These are phyloP conservation scores for Raddia guianensis DNA, from an alignment of 176 grass and related monocot species.

Conservation along the genomic window DNA sequence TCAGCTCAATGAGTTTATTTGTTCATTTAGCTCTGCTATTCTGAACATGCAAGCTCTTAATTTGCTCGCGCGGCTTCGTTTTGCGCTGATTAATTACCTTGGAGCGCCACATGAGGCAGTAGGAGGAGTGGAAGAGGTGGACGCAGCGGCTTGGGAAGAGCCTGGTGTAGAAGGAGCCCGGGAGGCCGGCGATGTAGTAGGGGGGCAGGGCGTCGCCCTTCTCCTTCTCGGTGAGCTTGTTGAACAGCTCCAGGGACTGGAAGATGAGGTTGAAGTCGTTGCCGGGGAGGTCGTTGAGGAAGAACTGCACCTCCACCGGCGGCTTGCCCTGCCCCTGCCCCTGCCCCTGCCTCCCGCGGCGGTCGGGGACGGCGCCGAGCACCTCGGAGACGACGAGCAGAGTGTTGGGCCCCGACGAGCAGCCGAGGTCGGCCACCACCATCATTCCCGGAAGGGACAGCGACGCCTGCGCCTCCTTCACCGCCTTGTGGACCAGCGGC, in stretches of 20 bases:
- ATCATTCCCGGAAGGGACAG: constrained; percentile 38
- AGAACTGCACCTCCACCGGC: constrained; percentile 52
- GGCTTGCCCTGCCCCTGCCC: background rate
- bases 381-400: constrained; percentile 55
- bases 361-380: constrained; percentile 27
- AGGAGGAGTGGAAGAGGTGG: constrained; percentile 73
- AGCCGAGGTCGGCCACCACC: constrained; percentile 62
- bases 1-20: no score
- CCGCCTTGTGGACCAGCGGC: constrained; percentile 41
- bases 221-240: background rate
- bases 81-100: constrained; percentile 38
- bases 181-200: constrained; percentile 55
- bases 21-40: no score
- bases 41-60: no score
- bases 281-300: constrained; percentile 69
- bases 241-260: constrained; percentile 41
- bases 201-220: background rate
- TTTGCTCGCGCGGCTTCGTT: no score
- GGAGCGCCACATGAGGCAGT: constrained; percentile 66
- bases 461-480: constrained; percentile 29
- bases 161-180: constrained; percentile 66
- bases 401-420: constrained; percentile 69
- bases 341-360: background rate
- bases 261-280: constrained; percentile 77
- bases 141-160: constrained; percentile 55